Evolutionary conservation across 306 rosid species (phyloP), one percentile per base, ranked within the genome.

Genomic region (Citrullus mucosospermus): DNA sequence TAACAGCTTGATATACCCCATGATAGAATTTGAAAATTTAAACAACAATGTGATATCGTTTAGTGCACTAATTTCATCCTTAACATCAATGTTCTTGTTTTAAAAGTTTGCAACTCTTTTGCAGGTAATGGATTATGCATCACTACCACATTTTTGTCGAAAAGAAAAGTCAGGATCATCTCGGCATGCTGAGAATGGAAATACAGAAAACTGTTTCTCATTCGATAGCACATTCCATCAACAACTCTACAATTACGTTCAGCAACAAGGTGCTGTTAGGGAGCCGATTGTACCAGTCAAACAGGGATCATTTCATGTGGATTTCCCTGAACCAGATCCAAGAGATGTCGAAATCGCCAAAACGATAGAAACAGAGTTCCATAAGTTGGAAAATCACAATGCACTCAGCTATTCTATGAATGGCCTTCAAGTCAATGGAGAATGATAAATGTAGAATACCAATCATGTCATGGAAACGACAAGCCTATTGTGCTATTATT

Each of bases 141-240:
- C 97, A 56, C 97, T 95, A 81, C 99, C 99, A 53, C 97, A 91
- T 83, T 95, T 95, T 62, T 92, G 97, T 82, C 85, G 85, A 80
- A 91, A 80, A 79, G 97, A 83, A 80, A 90, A 84, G 59, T 95
- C 97, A 0, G 90, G 88, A 51, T 92, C 97, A 53, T 92, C 97
- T 11, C 83, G 84, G 44, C 90, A 86, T 56, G 41, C 77, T 13
- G 79, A 62, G 11, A 81, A 84, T 22, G 88, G 79, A 61, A 81
- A 32, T 30, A 65, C 79, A 28, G 92, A 85, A 43, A 88, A 83
- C 65, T 91, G 97, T 80, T 95, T 92, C 93, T 89, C 93, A 67
- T 80, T 85, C 5, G 89, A 95, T 63, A 88, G 89, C 56, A 62
- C 78, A 20, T 92, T 85, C 87, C 99, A 95, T 82, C 97, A 92